phyloP scores from a whole-genome alignment of 2,329 filamentous ascomycete species.

The Cadophora gregata region DNA sequence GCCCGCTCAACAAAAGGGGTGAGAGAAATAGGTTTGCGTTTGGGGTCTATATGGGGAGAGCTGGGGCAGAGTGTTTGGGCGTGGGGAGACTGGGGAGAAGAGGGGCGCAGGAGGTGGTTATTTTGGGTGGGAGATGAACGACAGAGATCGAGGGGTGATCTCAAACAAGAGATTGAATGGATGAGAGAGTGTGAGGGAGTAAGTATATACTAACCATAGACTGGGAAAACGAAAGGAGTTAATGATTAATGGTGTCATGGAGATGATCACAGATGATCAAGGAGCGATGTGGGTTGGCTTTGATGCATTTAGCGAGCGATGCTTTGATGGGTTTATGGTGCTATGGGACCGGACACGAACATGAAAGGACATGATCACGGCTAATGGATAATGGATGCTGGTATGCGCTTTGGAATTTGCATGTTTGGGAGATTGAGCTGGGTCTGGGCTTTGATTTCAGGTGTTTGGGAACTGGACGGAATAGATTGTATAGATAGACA shows the following conservation, averaged over 20 bases:
- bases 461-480: background rate
- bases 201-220: conserved; percentile 12
- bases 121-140: conserved; percentile 25
- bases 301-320: conserved; percentile 12
- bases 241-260: conserved; percentile 9
- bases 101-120: conserved; percentile 29
- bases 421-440: conserved; percentile 14
- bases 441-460: background rate
- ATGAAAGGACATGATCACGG: conserved; percentile 8
- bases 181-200: background rate
- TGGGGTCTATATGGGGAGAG: conserved; percentile 38
- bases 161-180: background rate
- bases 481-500: conserved; percentile 12
- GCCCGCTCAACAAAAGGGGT: conserved; percentile 8
- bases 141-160: background rate
- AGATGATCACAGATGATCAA: background rate
- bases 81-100: conserved; percentile 41
- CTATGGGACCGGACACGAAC: conserved; percentile 9
- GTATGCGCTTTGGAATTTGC: conserved; percentile 1
- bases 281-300: background rate
- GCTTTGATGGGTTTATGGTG: conserved; percentile 14
- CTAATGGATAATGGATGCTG: conserved; percentile 8
- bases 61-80: conserved; percentile 40
- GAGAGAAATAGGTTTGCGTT: conserved; percentile 38
- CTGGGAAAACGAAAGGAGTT: background rate